Evolutionary conservation across 371 early-diverging fungal genomes (phyloP).

Genomic region (Mycotypha africana): DNA sequence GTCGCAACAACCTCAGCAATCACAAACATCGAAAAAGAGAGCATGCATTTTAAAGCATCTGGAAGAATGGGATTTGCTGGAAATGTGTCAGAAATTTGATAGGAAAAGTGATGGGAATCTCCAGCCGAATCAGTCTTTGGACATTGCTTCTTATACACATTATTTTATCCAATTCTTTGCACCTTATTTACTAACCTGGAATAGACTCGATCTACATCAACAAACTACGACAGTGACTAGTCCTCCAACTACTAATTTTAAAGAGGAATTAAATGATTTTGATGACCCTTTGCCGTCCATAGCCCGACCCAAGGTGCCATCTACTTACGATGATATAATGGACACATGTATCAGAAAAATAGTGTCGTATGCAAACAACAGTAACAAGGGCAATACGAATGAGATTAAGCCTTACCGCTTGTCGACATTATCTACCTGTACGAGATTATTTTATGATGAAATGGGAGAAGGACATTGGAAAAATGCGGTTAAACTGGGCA

Average conservation of each 20-base stretch:
- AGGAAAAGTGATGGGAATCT: conserved; percentile 17
- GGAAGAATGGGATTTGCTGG: conserved; percentile 29
- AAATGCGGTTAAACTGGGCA: conserved; percentile 49
- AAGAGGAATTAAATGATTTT: conserved; percentile 12
- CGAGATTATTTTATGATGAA: conserved; percentile 30
- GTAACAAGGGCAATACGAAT: background rate
- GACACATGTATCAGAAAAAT: conserved; percentile 13
- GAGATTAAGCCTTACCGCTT: conserved; percentile 25
- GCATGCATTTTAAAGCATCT: conserved; percentile 11
- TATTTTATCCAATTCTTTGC: conserved; percentile 22
- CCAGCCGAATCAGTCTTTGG: conserved; percentile 12
- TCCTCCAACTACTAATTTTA: background rate
- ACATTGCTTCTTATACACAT: conserved; percentile 23
- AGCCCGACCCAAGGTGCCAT: conserved; percentile 20
- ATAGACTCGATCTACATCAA: conserved; percentile 15
- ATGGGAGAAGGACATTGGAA: conserved; percentile 41
- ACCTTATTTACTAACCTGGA: conserved; percentile 28
- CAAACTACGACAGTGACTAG: background rate
- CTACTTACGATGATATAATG: conserved; percentile 23
- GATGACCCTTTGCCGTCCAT: conserved; percentile 29
- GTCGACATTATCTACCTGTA: conserved; percentile 23
- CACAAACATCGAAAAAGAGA: background rate
- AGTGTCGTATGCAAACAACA: conserved; percentile 3
- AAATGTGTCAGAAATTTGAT: conserved; percentile 22
- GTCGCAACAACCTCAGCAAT: too few species aligned